Evolutionary conservation across 331 rosid genomes (phyloP), one percentile per base, ranked within the genome.

Genomic region (Cydonia oblonga): DNA sequence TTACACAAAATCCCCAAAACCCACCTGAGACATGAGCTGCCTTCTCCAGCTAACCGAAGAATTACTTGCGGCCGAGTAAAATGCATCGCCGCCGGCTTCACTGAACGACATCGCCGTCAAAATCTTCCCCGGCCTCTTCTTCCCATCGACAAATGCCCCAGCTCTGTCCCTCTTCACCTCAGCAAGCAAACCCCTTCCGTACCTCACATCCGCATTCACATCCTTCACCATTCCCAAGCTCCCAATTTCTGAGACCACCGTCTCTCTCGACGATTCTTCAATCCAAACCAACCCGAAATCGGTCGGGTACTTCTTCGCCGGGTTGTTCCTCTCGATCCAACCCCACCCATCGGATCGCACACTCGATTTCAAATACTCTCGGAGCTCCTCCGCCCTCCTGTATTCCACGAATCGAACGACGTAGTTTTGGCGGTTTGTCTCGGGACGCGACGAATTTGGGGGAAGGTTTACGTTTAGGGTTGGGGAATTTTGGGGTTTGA

Each of bases 51-150:
- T 71, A 74, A 76, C 40, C 3, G 96, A 84, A 60, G 66, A 54
- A 81, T 85, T 88, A 65, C 75, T 58, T 69, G 62, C 56, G 14
- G 66, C 44, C 3, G 44, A 56, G 69, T 69, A 35, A 57, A 42
- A 73, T 67, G 18, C 25, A 64, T 71, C 82, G 16, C 64, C 71
- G 6, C 76, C 78, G 25, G 53, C 86, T 70, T 90, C 97, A 7
- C 70, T 25, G 81, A 91, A 93, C 66, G 98, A 93, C 96, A 91
- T 93, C 58, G 85, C 53, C 3, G 96, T 89, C 63, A 91, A 89
- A 71, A 93, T 89, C 89, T 91, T 93, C 64, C 98, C 97, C 5
- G 98, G 92, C 16, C 96, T 92, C 81, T 89, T 93, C 76, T 81
- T 73, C 46, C 89, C 98, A 64, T 89, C 80, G 15, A 81, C 72